Evolutionary conservation across 805 yeast genomes (phyloP).

Genomic region (Blastobotrys chiropterorum): DNA sequence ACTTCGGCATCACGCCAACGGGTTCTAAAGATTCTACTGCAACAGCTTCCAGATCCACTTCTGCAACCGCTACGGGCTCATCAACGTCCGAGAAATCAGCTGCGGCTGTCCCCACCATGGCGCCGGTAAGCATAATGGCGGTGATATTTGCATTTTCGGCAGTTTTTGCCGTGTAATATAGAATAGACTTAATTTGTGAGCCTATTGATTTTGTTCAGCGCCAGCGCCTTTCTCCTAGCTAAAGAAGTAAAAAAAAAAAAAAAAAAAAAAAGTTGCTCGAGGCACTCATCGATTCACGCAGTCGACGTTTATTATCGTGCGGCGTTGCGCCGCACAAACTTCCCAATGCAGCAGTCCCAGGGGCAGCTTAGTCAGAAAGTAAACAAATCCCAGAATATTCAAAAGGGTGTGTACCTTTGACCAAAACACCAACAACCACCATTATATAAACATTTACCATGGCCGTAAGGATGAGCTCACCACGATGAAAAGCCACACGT

Average conservation of each 20-base stretch:
- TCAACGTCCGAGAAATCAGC: too few relatives aligned
- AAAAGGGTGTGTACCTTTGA: too few relatives aligned
- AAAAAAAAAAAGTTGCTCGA: background rate
- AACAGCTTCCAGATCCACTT: background rate
- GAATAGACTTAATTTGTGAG: too few relatives aligned
- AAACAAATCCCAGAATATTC: slow-evolving; percentile 3
- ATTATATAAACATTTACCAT: background rate
- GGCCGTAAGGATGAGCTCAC: background rate
- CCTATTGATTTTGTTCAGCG: too few relatives aligned
- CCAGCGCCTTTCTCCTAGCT: too few relatives aligned
- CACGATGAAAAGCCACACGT: too few relatives aligned
- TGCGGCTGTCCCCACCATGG: background rate
- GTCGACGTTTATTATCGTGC: background rate
- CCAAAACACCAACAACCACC: background rate
- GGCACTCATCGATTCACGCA: too few relatives aligned
- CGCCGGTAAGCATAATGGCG: background rate
- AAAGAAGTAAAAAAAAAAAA: too few relatives aligned
- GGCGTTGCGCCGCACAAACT: background rate
- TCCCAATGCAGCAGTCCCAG: background rate
- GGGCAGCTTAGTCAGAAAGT: slow-evolving; percentile 2
- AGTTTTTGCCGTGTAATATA: background rate
- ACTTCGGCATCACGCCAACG: background rate
- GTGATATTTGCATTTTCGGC: background rate
- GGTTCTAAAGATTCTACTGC: background rate
- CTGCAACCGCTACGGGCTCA: too few relatives aligned